Base-by-base conservation (phyloP, 257 asterid genomes). In the Lycium barbarum region DNA sequence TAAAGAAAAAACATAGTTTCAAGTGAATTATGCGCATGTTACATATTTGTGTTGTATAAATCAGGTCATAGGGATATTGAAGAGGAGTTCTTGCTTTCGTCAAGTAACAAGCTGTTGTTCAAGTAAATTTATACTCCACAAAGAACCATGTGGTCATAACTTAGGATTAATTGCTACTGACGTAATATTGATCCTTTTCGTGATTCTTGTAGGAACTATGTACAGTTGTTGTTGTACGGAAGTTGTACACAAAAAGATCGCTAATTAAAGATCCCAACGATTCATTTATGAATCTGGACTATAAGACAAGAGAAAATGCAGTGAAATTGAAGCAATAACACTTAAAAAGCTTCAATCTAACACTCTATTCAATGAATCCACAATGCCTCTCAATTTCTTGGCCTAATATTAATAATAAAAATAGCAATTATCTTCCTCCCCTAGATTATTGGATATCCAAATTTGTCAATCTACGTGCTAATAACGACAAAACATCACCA, bases 211-310 rank as follows among this genome's bases (percentile, higher is more conserved):
- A 74, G 20, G 47, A 26, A 78, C 5, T 26, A 53, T 78, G 65
- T 78, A 78, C 49, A 65, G 51, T 66, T 82, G 65, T 66, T 51
- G 66, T 71, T 84, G 95, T 91, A 92, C 95, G 97, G 94, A 87
- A 22, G 40, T 47, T 84, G 90, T 85, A 89, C 89, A 87, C 73
- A 84, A 78, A 84, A 82, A 45, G 58, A 72, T 72, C 38, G 58
- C 40, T 38, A 12, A 13, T 49, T 35, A 26, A 57, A 9, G 9
- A 43, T 40, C 74, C 83, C 85, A 87, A 84, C 79, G 51, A 84
- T 86, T 84, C 72, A 88, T 51, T 88, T 84, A 58, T 90, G 95
- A 84, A 90, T 79, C 87, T 90, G 43, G 88, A 87, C 91, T 81
- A 84, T 43, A 85, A 40, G 93, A 88, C 95, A 91, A 89, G 88